A percentile compares a stretch with the other conserved stretches of the same genome.
These are phyloP conservation scores for Xylaria sp. DNA, from an alignment of 2,329 filamentous ascomycete species.

Conservation along the genomic window DNA sequence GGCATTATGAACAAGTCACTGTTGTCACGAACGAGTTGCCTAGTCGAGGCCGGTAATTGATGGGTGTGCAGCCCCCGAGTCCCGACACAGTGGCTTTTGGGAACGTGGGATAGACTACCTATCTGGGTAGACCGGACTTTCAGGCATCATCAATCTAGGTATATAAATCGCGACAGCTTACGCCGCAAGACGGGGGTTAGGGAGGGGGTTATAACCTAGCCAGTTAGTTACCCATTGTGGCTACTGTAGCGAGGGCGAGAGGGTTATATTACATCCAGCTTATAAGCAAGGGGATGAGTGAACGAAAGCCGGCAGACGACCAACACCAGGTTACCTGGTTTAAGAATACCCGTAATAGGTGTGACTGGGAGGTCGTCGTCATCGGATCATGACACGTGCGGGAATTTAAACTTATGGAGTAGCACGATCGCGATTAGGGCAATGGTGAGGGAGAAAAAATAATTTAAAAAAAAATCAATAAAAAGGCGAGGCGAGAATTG, in stretches of 20 bases:
- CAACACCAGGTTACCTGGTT: neutral
- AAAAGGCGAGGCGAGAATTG: neutral
- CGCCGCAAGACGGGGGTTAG: slow-evolving; percentile 4
- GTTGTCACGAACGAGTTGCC: neutral
- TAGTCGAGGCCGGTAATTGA: neutral
- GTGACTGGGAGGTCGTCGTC: slow-evolving; percentile 17
- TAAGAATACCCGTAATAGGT: neutral
- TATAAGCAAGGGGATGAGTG: slow-evolving; percentile 19
- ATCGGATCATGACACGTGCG: slow-evolving; percentile 28
- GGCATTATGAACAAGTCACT: neutral
- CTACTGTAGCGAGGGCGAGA: neutral
- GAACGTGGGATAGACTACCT: neutral
- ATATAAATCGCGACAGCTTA: slow-evolving; percentile 11
- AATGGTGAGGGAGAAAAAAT: neutral
- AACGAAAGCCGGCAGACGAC: slow-evolving; percentile 2
- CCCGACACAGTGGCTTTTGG: slow-evolving; percentile 24
- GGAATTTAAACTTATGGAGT: slow-evolving; percentile 11
- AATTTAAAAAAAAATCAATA: neutral
- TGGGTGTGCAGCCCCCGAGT: neutral
- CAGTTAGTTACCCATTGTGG: too few species aligned
- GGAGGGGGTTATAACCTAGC: neutral
- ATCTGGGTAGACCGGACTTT: neutral
- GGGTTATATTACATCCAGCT: slow-evolving; percentile 8
- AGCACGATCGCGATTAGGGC: slow-evolving; percentile 1
- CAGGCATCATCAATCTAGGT: neutral